A percentile compares a stretch with the other conserved stretches of the same genome.
These are phyloP conservation scores for Colletotrichum falcatum DNA, from an alignment of 2,329 filamentous ascomycete species.

Conservation along the genomic window DNA sequence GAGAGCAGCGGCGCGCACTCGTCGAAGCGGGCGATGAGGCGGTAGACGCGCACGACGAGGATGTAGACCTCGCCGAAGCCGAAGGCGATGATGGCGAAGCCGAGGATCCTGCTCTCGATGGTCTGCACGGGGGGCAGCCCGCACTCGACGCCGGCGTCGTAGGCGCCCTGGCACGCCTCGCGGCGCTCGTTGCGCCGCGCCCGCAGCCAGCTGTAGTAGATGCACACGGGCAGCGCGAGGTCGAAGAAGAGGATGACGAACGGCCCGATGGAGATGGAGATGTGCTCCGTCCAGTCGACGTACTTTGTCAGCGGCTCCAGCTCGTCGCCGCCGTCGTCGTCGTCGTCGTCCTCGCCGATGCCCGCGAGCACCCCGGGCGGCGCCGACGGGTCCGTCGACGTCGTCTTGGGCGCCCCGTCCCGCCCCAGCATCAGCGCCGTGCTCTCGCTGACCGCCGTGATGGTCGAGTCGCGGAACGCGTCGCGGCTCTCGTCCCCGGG, in stretches of 20 bases:
- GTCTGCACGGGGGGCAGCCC: slow-evolving; percentile 26
- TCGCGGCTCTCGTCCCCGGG: slow-evolving; percentile 37
- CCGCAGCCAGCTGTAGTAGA: slow-evolving; percentile 39
- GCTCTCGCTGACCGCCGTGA: slow-evolving; percentile 36
- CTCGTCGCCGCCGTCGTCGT: slow-evolving; percentile 30
- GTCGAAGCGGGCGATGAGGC: slow-evolving; percentile 32
- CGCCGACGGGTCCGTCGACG: slow-evolving; percentile 25
- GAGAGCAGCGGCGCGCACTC: slow-evolving; percentile 35
- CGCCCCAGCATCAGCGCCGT: slow-evolving; percentile 33
- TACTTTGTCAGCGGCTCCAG: slow-evolving; percentile 39
- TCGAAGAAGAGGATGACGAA: slow-evolving; percentile 40
- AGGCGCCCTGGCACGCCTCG: slow-evolving; percentile 23
- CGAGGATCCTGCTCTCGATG: slow-evolving; percentile 33
- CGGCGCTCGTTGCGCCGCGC: slow-evolving; percentile 33
- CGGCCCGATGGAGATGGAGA: slow-evolving; percentile 38
- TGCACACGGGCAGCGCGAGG: slow-evolving; percentile 32
- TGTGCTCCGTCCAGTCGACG: slow-evolving; percentile 38
- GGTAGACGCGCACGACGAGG: slow-evolving; percentile 36
- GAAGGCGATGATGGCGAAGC: slow-evolving; percentile 37
- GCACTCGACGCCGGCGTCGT: slow-evolving; percentile 32
- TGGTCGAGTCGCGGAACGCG: slow-evolving; percentile 35
- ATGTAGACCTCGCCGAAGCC: slow-evolving; percentile 40
- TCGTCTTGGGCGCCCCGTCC: slow-evolving; percentile 31
- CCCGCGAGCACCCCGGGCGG: slow-evolving; percentile 27
- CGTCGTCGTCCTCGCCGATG: slow-evolving; percentile 16